phyloP scores from a whole-genome alignment of 305 asterid species.

The Solanum hybrid region DNA sequence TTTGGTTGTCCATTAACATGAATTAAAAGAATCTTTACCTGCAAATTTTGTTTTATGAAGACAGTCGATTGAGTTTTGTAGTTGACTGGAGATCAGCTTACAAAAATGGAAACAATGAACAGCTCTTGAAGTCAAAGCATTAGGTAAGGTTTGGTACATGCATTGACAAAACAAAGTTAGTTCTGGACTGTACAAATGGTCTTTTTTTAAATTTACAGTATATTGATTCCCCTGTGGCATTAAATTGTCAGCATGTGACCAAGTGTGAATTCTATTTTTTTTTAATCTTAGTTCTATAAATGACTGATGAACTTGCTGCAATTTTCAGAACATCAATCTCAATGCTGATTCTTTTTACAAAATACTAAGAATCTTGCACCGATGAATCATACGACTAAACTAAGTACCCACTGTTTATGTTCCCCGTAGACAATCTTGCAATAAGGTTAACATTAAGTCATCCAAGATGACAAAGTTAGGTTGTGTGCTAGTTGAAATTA shows the following conservation, averaged over 20 bases:
- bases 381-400: slow-evolving; percentile 64
- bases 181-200: neutral
- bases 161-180: neutral
- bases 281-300: neutral
- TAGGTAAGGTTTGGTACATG: neutral
- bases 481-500: neutral
- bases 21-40: neutral
- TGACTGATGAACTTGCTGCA: neutral
- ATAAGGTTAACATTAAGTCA: neutral
- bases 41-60: neutral
- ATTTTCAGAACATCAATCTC: neutral
- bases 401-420: neutral
- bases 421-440: neutral
- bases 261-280: neutral
- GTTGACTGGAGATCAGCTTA: neutral
- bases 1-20: neutral
- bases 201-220: neutral
- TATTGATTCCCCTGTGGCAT: neutral
- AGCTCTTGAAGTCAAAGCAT: neutral
- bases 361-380: slow-evolving; percentile 49
- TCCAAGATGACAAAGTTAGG: neutral
- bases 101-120: neutral
- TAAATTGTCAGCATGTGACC: neutral
- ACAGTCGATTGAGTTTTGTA: neutral
- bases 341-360: neutral